Evolutionary conservation across 768 basidiomycete genomes (phyloP).

Genomic region (Amanita subjunquillea): DNA sequence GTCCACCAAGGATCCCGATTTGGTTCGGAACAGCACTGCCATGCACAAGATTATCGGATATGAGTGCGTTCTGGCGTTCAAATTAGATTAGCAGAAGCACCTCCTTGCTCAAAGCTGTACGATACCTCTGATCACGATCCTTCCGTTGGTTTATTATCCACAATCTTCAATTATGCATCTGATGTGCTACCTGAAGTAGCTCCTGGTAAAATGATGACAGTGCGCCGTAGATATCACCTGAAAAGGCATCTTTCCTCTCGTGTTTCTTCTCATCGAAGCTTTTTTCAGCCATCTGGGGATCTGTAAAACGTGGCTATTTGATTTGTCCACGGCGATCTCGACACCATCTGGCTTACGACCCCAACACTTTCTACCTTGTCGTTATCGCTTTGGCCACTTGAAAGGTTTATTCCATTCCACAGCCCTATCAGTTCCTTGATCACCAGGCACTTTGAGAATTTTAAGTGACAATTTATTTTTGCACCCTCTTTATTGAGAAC

Average conservation of each 20-base stretch:
- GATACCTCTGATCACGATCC: background rate
- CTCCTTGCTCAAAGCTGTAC: background rate
- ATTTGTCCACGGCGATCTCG: background rate
- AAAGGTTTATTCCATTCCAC: background rate
- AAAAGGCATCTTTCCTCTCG: background rate
- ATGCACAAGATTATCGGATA: background rate
- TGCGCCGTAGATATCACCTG: background rate
- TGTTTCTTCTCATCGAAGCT: background rate
- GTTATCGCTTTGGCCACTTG: background rate
- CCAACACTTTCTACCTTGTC: background rate
- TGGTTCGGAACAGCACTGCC: background rate
- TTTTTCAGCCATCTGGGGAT: background rate
- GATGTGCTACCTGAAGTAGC: background rate
- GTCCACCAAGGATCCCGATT: background rate
- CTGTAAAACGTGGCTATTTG: background rate
- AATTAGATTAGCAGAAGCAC: background rate
- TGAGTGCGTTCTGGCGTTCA: too few relatives aligned
- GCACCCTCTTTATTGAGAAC: background rate
- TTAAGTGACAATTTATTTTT: background rate
- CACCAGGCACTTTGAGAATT: constrained; percentile 1
- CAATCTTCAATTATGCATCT: background rate
- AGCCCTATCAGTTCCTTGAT: background rate
- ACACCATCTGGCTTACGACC: background rate
- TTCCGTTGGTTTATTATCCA: background rate
- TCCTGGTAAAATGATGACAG: background rate